phyloP scores from a whole-genome alignment of 1,139 yeast genomes.

The Nakaseomyces bracarensis region DNA sequence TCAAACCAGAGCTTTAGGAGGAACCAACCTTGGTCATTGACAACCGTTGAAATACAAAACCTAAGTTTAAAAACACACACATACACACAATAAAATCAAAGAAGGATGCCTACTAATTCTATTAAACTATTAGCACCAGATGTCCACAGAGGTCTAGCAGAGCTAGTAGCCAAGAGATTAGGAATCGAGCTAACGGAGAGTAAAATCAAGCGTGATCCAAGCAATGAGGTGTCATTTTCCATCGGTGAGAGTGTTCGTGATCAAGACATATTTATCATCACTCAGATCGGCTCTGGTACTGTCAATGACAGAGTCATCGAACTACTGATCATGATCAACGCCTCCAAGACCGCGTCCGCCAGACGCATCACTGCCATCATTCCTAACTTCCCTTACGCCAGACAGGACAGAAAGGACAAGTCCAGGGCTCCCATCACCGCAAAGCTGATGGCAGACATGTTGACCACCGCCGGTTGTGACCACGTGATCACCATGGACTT shows the following conservation, averaged over 20 bases:
- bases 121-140: constrained; percentile 85
- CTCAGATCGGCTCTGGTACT: constrained; percentile 85
- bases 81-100: background rate
- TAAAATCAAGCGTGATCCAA: constrained; percentile 61
- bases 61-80: too few relatives aligned
- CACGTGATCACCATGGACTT: constrained; percentile 97
- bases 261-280: constrained; percentile 83
- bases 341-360: constrained; percentile 93
- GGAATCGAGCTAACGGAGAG: constrained; percentile 57
- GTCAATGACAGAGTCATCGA: constrained; percentile 88
- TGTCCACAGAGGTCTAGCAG: constrained; percentile 81
- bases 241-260: constrained; percentile 95
- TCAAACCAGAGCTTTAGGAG: background rate
- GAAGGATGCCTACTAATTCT: constrained; percentile 64
- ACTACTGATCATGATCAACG: constrained; percentile 82
- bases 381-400: constrained; percentile 94
- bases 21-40: background rate
- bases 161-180: constrained; percentile 63
- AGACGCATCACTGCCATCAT: constrained; percentile 90
- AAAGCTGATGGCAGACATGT: constrained; percentile 88
- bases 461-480: constrained; percentile 92
- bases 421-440: constrained; percentile 97
- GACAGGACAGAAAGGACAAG: constrained; percentile 96
- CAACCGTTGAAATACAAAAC: background rate
- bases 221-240: constrained; percentile 83